A percentile compares a stretch with the other conserved stretches of the same genome.
Evolutionary conservation across 108 stramenopile species (phyloP).

Genomic region (Skeletonema marinoi): DNA sequence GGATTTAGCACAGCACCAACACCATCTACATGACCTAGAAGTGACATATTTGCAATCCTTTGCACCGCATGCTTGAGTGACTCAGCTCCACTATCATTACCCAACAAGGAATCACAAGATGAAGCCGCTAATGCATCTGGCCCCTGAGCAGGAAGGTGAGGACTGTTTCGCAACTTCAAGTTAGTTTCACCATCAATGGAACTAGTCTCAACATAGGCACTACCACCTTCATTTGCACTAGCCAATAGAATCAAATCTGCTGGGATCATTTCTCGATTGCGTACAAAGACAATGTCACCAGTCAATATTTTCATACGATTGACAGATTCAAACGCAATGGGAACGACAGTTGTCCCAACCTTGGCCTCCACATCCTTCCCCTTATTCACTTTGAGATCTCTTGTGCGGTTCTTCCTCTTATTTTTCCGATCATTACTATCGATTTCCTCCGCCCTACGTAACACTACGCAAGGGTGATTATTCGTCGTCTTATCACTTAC

Average conservation of each 20-base stretch:
- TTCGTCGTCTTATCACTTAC: conserved; percentile 85
- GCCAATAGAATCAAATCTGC: conserved; percentile 94
- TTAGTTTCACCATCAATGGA: conserved; percentile 99
- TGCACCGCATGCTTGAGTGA: conserved; percentile 69
- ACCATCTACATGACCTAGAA: conserved; percentile 67
- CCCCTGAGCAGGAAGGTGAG: conserved; percentile 58
- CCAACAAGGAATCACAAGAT: conserved; percentile 13
- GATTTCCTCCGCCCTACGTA: conserved; percentile 59
- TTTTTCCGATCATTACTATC: conserved; percentile 15
- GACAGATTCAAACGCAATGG: conserved; percentile 71
- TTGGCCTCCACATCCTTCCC: conserved; percentile 64
- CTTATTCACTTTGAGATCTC: conserved; percentile 22
- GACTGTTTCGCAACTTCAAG: conserved; percentile 86
- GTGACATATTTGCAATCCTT: conserved; percentile 68
- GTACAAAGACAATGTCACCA: conserved; percentile 91
- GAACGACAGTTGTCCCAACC: conserved; percentile 35
- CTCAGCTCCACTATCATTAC: conserved; percentile 40
- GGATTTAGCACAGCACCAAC: conserved; percentile 59
- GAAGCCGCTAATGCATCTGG: neutral
- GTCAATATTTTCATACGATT: conserved; percentile 79
- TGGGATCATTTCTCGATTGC: conserved; percentile 92
- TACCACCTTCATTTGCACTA: conserved; percentile 78
- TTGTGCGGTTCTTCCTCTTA: conserved; percentile 51
- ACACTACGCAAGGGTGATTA: conserved; percentile 63
- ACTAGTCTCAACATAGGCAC: conserved; percentile 93